phyloP scores from a whole-genome alignment of 139 green algal species.

The Auxenochlorella pyrenoidosa region DNA sequence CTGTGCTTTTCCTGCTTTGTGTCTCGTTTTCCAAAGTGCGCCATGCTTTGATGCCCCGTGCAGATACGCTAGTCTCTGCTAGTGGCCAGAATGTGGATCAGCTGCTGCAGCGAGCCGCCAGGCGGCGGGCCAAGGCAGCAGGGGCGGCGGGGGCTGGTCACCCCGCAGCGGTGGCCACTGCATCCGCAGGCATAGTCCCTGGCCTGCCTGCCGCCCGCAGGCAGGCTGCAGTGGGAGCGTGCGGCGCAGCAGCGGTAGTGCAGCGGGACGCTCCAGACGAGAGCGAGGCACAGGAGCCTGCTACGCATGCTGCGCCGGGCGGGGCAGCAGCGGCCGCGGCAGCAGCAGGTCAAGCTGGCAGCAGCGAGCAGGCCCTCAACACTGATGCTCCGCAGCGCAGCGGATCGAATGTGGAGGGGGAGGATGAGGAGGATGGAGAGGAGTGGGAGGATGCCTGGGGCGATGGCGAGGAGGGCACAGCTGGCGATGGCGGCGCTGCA shows the following conservation, averaged over 20 bases:
- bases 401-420: neutral
- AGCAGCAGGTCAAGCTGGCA: neutral
- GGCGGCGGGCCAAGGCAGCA: neutral
- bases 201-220: neutral
- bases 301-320: neutral
- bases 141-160: neutral
- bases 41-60: no score
- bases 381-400: neutral
- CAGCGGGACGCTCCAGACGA: neutral
- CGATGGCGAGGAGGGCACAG: neutral
- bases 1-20: no score
- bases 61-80: constrained; percentile 15
- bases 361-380: neutral
- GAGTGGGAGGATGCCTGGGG: constrained; percentile 37
- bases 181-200: neutral
- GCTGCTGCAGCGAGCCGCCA: neutral
- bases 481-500: neutral
- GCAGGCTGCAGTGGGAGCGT: neutral
- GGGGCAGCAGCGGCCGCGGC: neutral
- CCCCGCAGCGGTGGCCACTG: neutral
- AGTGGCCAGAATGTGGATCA: constrained; percentile 1
- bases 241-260: constrained; percentile 15
- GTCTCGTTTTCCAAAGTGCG: no score
- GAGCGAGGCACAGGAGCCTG: neutral
- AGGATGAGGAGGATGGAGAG: neutral